phyloP scores from a whole-genome alignment of 2,329 filamentous ascomycete species.

The Alternaria incomplexa region DNA sequence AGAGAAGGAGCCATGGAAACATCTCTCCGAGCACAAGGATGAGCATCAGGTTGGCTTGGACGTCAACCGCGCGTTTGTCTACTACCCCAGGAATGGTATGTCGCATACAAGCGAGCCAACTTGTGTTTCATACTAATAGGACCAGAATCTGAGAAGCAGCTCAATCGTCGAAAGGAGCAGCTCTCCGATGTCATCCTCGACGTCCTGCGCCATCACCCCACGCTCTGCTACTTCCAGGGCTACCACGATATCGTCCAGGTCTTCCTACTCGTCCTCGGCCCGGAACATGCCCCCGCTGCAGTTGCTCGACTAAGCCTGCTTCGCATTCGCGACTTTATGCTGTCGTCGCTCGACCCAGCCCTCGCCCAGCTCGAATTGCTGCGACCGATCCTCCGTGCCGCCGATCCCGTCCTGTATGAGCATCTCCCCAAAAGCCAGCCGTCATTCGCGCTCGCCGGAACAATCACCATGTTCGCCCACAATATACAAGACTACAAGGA shows the following conservation, averaged over 20 bases:
- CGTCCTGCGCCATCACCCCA: conserved; percentile 79
- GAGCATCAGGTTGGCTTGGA: conserved; percentile 92
- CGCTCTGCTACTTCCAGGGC: conserved; percentile 95
- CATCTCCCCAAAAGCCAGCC: conserved; percentile 83
- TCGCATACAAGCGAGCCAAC: conserved; percentile 3
- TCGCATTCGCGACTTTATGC: conserved; percentile 96
- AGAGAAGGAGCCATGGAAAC: conserved; percentile 57
- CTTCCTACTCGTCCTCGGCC: conserved; percentile 81
- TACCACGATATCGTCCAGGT: conserved; percentile 99
- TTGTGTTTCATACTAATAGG: conserved; percentile 15
- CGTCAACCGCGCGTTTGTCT: conserved; percentile 95
- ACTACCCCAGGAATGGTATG: conserved; percentile 80
- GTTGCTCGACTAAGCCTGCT: conserved; percentile 85
- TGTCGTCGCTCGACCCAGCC: conserved; percentile 82
- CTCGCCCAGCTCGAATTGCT: conserved; percentile 86
- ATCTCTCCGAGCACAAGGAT: conserved; percentile 78
- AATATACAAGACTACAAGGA: conserved; percentile 89
- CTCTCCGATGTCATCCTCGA: conserved; percentile 81
- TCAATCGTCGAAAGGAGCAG: conserved; percentile 73
- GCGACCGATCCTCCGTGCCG: conserved; percentile 76
- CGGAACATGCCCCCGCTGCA: conserved; percentile 64
- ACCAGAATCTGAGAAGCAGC: conserved; percentile 73
- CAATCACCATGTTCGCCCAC: conserved; percentile 94
- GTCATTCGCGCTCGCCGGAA: conserved; percentile 92
- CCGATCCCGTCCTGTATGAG: conserved; percentile 72